Percentiles rank a stretch among this genome's conserved stretches.
Conservation (phyloP, 257 asterid genomes). For the Scutellaria minor region DNA sequence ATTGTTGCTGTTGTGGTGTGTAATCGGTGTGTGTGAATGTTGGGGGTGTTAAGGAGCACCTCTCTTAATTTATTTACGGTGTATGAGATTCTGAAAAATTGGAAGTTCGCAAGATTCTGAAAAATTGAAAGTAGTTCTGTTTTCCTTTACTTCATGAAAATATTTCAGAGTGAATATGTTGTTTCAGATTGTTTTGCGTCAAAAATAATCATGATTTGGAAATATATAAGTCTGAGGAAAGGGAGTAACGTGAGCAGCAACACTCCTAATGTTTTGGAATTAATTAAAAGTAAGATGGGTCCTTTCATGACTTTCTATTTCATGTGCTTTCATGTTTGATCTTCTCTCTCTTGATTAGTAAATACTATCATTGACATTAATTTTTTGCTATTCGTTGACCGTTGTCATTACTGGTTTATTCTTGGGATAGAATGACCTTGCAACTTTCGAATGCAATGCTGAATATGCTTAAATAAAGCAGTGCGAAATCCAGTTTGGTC, state of each 20-base stretch:
- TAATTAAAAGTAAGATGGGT: not conserved
- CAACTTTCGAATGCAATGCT: not conserved
- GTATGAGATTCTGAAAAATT: not conserved
- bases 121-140: not conserved
- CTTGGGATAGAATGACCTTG: not conserved
- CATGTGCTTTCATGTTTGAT: not conserved
- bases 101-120: not conserved
- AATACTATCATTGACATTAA: no score
- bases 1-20: not conserved
- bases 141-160: not conserved
- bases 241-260: not conserved
- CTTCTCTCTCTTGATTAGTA: not conserved
- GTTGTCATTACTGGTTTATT: not conserved
- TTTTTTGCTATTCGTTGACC: not conserved
- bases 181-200: not conserved
- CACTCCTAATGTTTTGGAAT: not conserved
- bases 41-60: not conserved
- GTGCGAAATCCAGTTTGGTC: not conserved
- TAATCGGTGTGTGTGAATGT: not conserved
- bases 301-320: not conserved
- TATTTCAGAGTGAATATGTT: not conserved
- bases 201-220: not conserved
- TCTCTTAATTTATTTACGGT: not conserved
- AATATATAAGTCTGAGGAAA: no score
- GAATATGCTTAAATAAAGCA: not conserved